Evolutionary conservation across 1,139 yeast species (phyloP).

Genomic region (Saccharomyces pastorianus): DNA sequence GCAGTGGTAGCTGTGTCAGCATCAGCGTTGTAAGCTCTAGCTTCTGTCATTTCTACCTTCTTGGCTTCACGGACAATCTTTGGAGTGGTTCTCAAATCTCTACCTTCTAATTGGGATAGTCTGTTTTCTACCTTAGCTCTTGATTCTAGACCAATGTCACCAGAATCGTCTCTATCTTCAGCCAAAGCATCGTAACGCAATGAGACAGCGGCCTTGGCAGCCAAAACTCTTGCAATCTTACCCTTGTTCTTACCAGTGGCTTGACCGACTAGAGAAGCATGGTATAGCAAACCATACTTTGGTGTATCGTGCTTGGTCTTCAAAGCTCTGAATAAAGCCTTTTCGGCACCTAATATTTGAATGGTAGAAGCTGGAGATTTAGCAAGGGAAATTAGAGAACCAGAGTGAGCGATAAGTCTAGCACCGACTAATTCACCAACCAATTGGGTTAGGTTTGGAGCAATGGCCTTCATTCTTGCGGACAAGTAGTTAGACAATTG

Average conservation of each 20-base stretch:
- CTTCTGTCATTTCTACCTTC: conserved; percentile 76
- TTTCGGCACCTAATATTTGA: conserved; percentile 98
- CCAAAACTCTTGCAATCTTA: conserved; percentile 95
- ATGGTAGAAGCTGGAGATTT: conserved; percentile 98
- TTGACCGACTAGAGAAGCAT: conserved; percentile 94
- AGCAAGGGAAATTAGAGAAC: conserved; percentile 86
- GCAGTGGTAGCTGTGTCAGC: conserved; percentile 49
- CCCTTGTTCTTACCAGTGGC: conserved; percentile 98
- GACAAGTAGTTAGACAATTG: conserved; percentile 81
- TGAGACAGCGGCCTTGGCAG: conserved; percentile 97
- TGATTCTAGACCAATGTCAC: conserved; percentile 85
- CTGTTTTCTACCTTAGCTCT: conserved; percentile 92
- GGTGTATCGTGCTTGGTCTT: conserved; percentile 98
- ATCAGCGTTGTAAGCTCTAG: conserved; percentile 86
- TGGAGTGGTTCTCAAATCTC: conserved; percentile 77
- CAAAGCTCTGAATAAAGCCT: conserved; percentile 95
- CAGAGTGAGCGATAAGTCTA: conserved; percentile 94
- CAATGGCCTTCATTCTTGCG: conserved; percentile 95
- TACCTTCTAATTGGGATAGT: conserved; percentile 91
- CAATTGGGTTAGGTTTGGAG: conserved; percentile 90
- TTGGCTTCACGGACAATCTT: conserved; percentile 67
- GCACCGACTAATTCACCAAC: conserved; percentile 99
- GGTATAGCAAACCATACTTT: conserved; percentile 93
- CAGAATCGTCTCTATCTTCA: conserved; percentile 93
- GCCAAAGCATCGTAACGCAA: conserved; percentile 93